These are phyloP conservation scores for Omphalotus guepiniiformis DNA, from an alignment of 768 basidiomycete genomes.

Conservation along the genomic window DNA sequence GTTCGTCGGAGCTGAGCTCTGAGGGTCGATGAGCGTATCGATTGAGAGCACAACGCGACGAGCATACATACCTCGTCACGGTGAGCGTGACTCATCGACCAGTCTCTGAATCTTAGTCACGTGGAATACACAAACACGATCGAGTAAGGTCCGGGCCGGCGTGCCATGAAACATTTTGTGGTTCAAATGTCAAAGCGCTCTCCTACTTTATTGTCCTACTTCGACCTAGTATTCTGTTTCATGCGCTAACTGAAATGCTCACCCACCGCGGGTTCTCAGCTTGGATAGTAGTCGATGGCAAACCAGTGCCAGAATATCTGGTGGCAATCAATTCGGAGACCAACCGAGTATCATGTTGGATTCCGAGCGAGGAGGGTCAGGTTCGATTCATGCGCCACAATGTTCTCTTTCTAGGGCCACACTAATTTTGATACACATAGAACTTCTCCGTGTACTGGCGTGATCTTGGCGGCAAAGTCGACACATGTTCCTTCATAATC, in stretches of 20 bases:
- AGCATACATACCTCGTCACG: no score
- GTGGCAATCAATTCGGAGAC: conserved; percentile 40
- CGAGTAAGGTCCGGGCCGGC: no score
- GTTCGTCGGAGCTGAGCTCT: no score
- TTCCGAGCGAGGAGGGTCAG: conserved; percentile 57
- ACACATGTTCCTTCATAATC: conserved; percentile 58
- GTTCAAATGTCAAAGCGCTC: no score
- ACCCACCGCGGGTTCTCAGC: conserved; percentile 62
- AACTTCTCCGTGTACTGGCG: conserved; percentile 61
- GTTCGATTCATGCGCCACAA: conserved; percentile 25
- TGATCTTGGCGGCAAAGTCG: conserved; percentile 49
- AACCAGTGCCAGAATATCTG: conserved; percentile 52
- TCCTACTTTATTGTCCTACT: no score
- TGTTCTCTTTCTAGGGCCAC: background rate
- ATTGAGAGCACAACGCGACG: background rate
- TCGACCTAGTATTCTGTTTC: no score
- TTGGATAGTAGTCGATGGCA: conserved; percentile 56
- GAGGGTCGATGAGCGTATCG: background rate
- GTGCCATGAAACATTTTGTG: no score
- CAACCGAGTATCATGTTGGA: conserved; percentile 61
- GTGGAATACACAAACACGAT: background rate
- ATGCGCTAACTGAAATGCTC: conserved; percentile 34
- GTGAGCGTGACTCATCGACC: no score
- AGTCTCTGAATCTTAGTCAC: no score
- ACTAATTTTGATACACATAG: conserved; percentile 25